These are phyloP conservation scores for Cocos nucifera DNA, from an alignment of 176 grass and related monocot genomes.

Conservation along the genomic window DNA sequence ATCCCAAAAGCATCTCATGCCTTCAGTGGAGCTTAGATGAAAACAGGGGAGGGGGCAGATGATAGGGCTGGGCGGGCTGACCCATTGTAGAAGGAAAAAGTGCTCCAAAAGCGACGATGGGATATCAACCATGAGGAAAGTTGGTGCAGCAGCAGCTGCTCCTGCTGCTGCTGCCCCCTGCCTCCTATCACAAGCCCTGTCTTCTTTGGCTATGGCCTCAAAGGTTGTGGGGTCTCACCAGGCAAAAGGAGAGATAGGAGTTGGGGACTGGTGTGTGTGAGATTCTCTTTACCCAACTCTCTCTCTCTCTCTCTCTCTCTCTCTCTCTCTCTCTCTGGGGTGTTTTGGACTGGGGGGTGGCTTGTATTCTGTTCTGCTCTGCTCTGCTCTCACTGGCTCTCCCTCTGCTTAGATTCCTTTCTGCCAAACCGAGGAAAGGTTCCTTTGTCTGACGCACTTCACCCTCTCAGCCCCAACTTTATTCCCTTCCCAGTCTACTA, in stretches of 20 bases:
- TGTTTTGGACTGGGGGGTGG: not conserved
- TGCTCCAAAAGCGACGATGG: too few relatives aligned
- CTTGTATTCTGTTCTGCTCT: not conserved
- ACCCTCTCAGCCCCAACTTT: constrained; percentile 9
- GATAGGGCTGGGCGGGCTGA: too few relatives aligned
- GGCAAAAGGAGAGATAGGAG: not conserved
- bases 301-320: not conserved
- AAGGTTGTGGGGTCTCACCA: not conserved
- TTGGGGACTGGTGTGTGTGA: not conserved
- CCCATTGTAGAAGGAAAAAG: too few relatives aligned
- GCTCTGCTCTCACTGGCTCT: constrained; percentile 1
- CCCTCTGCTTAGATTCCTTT: constrained; percentile 31
- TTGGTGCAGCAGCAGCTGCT: not conserved
- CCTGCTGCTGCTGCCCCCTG: not conserved
- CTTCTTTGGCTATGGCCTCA: constrained; percentile 1
- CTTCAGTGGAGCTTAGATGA: too few relatives aligned
- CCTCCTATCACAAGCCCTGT: not conserved
- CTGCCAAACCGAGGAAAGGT: constrained; percentile 43
- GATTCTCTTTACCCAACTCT: not conserved
- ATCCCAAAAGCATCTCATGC: not conserved
- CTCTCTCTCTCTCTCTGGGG: too few relatives aligned
- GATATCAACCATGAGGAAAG: not conserved
- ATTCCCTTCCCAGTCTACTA: constrained; percentile 25
- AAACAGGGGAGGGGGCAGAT: not conserved
- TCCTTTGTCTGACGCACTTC: constrained; percentile 27